A percentile compares a stretch with the other conserved stretches of the same genome.
Evolutionary conservation across 2,329 filamentous ascomycete genomes (phyloP).

Genomic region (Calonectria pteridis): DNA sequence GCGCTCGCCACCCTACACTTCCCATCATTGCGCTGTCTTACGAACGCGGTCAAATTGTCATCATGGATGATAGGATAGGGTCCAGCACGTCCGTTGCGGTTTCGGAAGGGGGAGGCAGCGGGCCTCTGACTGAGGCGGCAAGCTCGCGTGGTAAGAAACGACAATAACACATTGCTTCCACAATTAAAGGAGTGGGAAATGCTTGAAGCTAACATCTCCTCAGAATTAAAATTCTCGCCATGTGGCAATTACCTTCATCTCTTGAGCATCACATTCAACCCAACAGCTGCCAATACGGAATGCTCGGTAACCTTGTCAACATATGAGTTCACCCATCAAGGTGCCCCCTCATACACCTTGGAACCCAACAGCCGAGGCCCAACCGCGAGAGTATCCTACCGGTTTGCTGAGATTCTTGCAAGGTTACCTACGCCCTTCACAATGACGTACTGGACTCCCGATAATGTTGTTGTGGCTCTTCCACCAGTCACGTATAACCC

Average conservation of each 20-base stretch:
- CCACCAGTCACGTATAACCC: neutral
- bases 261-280: neutral
- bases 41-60: neutral
- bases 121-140: neutral
- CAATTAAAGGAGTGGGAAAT: neutral
- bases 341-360: neutral
- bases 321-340: neutral
- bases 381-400: neutral
- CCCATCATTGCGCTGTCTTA: neutral
- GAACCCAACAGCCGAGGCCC: neutral
- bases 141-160: neutral
- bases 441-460: neutral
- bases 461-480: neutral
- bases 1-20: neutral
- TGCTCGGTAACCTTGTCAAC: neutral
- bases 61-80: neutral
- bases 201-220: neutral
- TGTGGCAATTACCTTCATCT: neutral
- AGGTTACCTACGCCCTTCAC: neutral
- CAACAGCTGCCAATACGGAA: neutral
- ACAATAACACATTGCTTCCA: neutral
- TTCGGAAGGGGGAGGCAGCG: neutral
- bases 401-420: neutral
- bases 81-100: neutral
- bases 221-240: neutral